These are phyloP conservation scores for Kitagawia praeruptora DNA, from an alignment of 129 eudicot species.

Conservation along the genomic window DNA sequence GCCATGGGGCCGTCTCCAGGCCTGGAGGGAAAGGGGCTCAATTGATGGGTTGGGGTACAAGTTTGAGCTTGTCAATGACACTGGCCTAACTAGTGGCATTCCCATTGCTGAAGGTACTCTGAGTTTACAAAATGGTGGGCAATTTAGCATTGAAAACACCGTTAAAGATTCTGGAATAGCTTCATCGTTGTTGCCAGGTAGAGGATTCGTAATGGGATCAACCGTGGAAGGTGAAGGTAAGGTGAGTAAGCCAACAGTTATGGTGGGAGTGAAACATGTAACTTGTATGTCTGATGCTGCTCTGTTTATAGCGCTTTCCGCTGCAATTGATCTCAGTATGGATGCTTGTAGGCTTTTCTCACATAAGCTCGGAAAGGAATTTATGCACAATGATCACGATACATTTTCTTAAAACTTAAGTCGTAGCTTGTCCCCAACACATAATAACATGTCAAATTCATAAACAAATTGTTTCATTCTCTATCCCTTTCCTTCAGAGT, in stretches of 20 bases:
- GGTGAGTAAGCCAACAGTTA: conserved; percentile 65
- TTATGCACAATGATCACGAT: conserved; percentile 59
- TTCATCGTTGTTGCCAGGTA: conserved; percentile 28
- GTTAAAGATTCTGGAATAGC: conserved; percentile 33
- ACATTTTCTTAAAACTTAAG: conserved; percentile 19
- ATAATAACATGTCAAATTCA: neutral
- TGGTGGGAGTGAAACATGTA: conserved; percentile 77
- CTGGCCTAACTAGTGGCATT: conserved; percentile 53
- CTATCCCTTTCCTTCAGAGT: neutral
- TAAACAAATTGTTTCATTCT: neutral
- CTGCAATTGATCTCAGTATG: conserved; percentile 92
- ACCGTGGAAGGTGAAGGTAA: conserved; percentile 83
- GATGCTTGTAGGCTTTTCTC: conserved; percentile 87
- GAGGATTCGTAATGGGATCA: conserved; percentile 86
- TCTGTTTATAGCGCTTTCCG: conserved; percentile 74
- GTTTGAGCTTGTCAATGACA: conserved; percentile 63
- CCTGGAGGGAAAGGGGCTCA: conserved; percentile 85
- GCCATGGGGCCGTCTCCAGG: conserved; percentile 98
- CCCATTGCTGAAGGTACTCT: conserved; percentile 77
- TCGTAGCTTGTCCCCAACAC: neutral
- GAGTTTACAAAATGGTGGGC: conserved; percentile 74
- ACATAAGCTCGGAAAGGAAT: conserved; percentile 64
- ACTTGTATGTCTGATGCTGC: conserved; percentile 96
- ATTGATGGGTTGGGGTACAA: conserved; percentile 72
- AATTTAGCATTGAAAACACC: conserved; percentile 55